Conservation (phyloP, 208 protist species). For the Crithidia sp. region DNA sequence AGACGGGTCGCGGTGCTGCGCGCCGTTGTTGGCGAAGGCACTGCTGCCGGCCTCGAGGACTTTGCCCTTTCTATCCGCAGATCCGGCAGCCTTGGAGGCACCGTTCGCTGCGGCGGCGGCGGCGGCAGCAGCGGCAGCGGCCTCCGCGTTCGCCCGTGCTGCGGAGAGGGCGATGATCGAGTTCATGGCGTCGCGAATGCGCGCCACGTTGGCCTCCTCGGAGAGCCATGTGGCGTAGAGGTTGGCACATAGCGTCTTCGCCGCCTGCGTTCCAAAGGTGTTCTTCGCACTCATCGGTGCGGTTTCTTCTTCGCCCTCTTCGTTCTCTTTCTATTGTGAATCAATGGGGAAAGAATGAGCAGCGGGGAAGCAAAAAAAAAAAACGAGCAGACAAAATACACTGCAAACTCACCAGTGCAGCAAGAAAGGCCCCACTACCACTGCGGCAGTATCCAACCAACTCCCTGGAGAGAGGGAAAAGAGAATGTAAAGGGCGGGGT, state of each 20-base stretch:
- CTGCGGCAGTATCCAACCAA: too few relatives aligned
- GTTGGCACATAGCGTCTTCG: slow-evolving; percentile 74
- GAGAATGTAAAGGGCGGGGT: too few relatives aligned
- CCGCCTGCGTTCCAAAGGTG: slow-evolving; percentile 44
- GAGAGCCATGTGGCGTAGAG: slow-evolving; percentile 79
- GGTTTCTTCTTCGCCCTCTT: background rate
- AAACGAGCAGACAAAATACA: too few relatives aligned
- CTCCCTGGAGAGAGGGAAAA: too few relatives aligned
- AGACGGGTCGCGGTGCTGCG: slow-evolving; percentile 17
- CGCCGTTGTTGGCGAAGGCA: slow-evolving; percentile 12
- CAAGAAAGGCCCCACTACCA: too few relatives aligned
- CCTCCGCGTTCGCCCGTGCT: slow-evolving; percentile 26
- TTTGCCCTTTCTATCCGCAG: slow-evolving; percentile 20
- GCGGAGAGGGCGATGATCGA: slow-evolving; percentile 36
- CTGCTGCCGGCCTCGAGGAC: slow-evolving; percentile 9
- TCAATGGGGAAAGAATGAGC: background rate
- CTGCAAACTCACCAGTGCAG: too few relatives aligned
- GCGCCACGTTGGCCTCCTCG: slow-evolving; percentile 45
- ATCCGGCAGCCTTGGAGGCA: background rate
- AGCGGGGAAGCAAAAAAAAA: background rate
- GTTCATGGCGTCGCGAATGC: slow-evolving; percentile 59
- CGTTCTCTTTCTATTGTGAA: background rate
- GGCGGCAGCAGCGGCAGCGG: slow-evolving; percentile 1
- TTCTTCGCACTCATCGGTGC: slow-evolving; percentile 31
- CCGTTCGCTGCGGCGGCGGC: background rate